These are phyloP conservation scores for Aphanomyces euteiches DNA, from an alignment of 352 stramenopile genomes.

Conservation along the genomic window DNA sequence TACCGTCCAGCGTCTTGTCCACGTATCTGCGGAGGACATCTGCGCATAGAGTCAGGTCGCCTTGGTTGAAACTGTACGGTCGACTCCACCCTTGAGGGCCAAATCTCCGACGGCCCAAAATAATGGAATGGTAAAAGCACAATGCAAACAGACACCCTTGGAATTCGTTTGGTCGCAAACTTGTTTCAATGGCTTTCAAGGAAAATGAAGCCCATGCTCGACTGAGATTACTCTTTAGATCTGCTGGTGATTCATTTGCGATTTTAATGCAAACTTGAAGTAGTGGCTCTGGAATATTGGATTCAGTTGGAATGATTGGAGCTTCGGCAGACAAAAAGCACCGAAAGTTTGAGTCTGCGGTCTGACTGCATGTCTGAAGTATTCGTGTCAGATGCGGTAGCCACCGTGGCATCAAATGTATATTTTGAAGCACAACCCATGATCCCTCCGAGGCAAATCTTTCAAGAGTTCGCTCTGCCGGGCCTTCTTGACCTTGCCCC, in stretches of 20 bases:
- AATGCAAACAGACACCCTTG: constrained; percentile 92
- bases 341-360: constrained; percentile 89
- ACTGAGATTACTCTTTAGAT: constrained; percentile 77
- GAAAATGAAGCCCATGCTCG: constrained; percentile 76
- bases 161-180: constrained; percentile 75
- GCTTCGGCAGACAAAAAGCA: constrained; percentile 93
- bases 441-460: constrained; percentile 66
- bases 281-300: constrained; percentile 86
- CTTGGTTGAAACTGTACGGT: constrained; percentile 92
- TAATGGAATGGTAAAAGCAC: constrained; percentile 93
- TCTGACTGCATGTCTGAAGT: constrained; percentile 68
- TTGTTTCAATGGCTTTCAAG: constrained; percentile 69
- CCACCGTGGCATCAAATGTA: constrained; percentile 90
- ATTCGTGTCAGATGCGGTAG: constrained; percentile 77
- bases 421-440: constrained; percentile 91
- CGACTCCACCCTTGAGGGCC: constrained; percentile 90
- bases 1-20: constrained; percentile 36
- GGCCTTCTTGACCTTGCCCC: constrained; percentile 83
- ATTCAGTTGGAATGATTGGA: constrained; percentile 70
- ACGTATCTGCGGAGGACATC: constrained; percentile 49
- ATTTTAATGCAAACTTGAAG: constrained; percentile 86
- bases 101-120: constrained; percentile 87
- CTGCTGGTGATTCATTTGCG: constrained; percentile 74
- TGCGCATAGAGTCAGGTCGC: constrained; percentile 91
- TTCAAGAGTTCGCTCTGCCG: constrained; percentile 66